Evolutionary conservation across 139 green algal species (phyloP).

Genomic region (Chlorella sp.): DNA sequence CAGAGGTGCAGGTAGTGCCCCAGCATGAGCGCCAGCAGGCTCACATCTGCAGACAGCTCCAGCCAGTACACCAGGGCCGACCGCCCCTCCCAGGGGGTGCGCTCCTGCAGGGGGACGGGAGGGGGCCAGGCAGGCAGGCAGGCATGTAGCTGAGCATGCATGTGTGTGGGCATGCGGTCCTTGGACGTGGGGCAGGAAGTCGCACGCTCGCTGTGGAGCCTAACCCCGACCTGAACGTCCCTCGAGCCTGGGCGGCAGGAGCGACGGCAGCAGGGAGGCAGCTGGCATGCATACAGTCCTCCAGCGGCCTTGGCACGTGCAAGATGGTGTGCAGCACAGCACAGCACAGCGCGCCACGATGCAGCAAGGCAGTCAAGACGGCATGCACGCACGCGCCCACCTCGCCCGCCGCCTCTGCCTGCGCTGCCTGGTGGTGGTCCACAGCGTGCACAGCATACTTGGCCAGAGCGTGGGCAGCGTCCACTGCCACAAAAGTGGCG

Average conservation of each 20-base stretch:
- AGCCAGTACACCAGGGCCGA: constrained; percentile 89
- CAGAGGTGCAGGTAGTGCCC: constrained; percentile 95
- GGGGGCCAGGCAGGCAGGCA: neutral
- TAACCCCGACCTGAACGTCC: no score
- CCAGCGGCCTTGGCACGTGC: no score
- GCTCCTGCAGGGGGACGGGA: neutral
- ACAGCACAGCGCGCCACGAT: no score
- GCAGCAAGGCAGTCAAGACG: no score
- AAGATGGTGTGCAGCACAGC: no score
- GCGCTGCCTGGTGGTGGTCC: neutral
- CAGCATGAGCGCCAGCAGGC: constrained; percentile 78
- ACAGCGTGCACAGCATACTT: constrained; percentile 31
- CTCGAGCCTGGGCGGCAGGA: no score
- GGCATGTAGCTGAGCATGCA: no score
- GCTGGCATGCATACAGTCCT: no score
- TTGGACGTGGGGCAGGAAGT: no score
- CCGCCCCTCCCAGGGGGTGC: constrained; percentile 86
- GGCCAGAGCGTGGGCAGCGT: constrained; percentile 15
- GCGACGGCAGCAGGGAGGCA: no score
- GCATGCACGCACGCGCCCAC: neutral
- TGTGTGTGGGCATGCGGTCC: no score
- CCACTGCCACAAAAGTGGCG: constrained; percentile 19
- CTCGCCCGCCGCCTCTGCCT: constrained; percentile 24
- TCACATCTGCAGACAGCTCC: constrained; percentile 92
- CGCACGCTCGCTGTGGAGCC: no score